Base-by-base conservation (phyloP, 169 alveolate genomes). In the Cryptosporidium meleagridis region DNA sequence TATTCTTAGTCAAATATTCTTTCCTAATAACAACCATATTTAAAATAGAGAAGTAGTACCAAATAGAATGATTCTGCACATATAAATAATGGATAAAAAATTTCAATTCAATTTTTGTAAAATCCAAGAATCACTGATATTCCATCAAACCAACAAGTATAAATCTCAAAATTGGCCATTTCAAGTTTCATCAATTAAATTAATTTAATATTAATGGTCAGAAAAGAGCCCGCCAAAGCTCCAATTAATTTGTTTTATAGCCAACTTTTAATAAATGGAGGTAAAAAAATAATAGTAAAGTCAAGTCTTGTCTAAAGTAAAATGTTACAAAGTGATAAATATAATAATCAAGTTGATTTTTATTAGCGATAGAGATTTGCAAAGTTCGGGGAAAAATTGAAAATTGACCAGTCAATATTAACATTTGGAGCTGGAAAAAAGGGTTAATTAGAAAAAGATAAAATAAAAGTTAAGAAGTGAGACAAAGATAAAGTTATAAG, bases 11-110 rank as follows among this genome's bases (percentile, higher is more conserved):
- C 29, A 80, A 48, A 29, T 80, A 80, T 39, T 80, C 89, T 29
- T 65, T 80, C 26, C 89, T 80, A 6, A 80, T 80, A 44, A 80
- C 89, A 14, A 51, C 69, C 89, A 80, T 80, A 16, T 48, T 48
- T 14, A 48, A 48, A 14, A 48, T 48, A 9, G 2, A 41, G 21
- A 48, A 48, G 14, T 48, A 48, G 2, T 48, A 48, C 21, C 21
- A 48, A 48, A 12, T 48, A 48, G 12, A 45, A 12, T 48, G 14
- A 14, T 14, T 12, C 18, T 48, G 55, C 55, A 48, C 21, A 48
- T 48, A 48, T 48, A 48, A 48, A 12, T 14, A 48, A 1, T 48
- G 0, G 55, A 41, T n/a, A 14, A 6, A 9, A 14, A 2, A 16
- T 48, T 48, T 2, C 23, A 16, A 48, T 7, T 14, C n/a, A 48